phyloP scores from a whole-genome alignment of 2,329 filamentous ascomycete genomes.

The Exophiala oligosperma region DNA sequence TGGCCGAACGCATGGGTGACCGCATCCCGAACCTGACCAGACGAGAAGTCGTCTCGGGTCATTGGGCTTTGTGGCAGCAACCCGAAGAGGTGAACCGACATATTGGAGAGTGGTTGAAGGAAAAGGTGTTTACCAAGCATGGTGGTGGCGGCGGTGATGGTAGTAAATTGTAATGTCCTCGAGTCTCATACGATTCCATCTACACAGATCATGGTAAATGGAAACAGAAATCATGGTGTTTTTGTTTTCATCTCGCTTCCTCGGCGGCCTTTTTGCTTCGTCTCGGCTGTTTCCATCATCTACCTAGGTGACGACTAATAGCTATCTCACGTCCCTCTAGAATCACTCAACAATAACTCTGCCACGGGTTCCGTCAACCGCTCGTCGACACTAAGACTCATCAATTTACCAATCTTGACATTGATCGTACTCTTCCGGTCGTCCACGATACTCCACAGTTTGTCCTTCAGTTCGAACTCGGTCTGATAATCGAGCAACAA shows the following conservation, averaged over 20 bases:
- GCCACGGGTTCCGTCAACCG: conserved; percentile 30
- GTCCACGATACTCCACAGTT: conserved; percentile 30
- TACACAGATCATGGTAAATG: too few relatives aligned
- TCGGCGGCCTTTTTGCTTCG: too few relatives aligned
- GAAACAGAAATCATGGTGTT: too few relatives aligned
- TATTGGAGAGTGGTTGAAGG: conserved; percentile 67
- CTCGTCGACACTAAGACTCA: conserved; percentile 32
- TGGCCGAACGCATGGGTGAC: conserved; percentile 71
- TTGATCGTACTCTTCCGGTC: conserved; percentile 17
- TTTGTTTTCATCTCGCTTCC: too few relatives aligned
- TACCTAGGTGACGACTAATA: background rate
- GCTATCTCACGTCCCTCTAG: conserved; percentile 1
- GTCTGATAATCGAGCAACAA: conserved; percentile 31
- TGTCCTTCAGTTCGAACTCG: conserved; percentile 33
- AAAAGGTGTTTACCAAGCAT: conserved; percentile 49
- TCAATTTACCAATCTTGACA: conserved; percentile 27
- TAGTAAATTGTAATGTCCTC: conserved; percentile 11
- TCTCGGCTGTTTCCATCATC: background rate
- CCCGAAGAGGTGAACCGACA: conserved; percentile 68
- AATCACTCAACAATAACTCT: conserved; percentile 32
- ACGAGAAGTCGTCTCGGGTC: conserved; percentile 66
- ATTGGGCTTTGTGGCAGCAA: conserved; percentile 82
- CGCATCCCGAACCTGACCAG: conserved; percentile 57
- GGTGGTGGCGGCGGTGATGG: conserved; percentile 37
- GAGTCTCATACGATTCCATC: too few relatives aligned